phyloP scores from a whole-genome alignment of 2,329 filamentous ascomycete species.

The Lasiodiplodia citricola region DNA sequence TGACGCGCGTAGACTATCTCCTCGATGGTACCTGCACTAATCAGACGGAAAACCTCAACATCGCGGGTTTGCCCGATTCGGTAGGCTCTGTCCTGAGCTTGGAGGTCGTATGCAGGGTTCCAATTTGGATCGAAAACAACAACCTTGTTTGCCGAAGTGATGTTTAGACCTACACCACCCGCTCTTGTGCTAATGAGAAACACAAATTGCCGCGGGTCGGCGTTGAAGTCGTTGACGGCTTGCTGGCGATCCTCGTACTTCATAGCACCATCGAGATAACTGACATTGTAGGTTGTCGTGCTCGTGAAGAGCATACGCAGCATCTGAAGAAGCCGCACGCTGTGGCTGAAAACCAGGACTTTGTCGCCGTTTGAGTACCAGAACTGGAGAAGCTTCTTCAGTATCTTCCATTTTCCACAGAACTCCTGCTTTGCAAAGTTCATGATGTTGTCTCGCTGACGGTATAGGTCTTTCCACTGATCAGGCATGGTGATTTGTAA shows the following conservation, averaged over 20 bases:
- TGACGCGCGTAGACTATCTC: constrained; percentile 97
- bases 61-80: constrained; percentile 91
- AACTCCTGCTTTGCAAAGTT: constrained; percentile 86
- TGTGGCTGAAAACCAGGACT: constrained; percentile 93
- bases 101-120: constrained; percentile 94
- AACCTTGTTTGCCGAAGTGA: constrained; percentile 97
- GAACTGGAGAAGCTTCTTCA: constrained; percentile 83
- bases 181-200: constrained; percentile 95
- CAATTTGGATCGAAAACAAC: constrained; percentile 97
- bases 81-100: constrained; percentile 95
- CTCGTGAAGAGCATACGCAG: constrained; percentile 84
- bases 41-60: constrained; percentile 92
- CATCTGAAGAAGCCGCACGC: constrained; percentile 82
- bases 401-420: constrained; percentile 95
- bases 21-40: constrained; percentile 91
- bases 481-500: constrained; percentile 77
- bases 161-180: constrained; percentile 92
- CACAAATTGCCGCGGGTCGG: constrained; percentile 84
- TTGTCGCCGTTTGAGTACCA: constrained; percentile 93
- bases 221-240: constrained; percentile 89
- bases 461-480: constrained; percentile 75
- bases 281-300: constrained; percentile 83
- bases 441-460: constrained; percentile 76
- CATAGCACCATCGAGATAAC: constrained; percentile 86
- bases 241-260: constrained; percentile 81